Conservation (phyloP, 805 yeast genomes). For the Metschnikowia matae region DNA sequence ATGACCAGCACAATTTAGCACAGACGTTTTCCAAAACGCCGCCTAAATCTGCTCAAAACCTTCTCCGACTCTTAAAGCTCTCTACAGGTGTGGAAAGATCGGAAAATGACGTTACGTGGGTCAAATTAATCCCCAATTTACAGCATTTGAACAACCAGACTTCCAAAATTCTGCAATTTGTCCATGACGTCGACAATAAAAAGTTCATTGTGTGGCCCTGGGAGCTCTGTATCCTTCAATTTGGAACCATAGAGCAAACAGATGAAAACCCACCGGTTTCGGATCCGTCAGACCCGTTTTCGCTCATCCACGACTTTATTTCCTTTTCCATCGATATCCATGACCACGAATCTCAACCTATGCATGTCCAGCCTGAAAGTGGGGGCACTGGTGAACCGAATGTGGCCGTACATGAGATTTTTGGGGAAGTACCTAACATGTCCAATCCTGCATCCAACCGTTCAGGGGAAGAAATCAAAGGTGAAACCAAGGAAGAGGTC, state of each 20-base stretch:
- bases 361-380: neutral
- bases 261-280: neutral
- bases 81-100: conserved; percentile 31
- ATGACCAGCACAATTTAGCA: conserved; percentile 23
- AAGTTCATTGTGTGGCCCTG: conserved; percentile 72
- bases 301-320: conserved; percentile 33
- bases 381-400: neutral
- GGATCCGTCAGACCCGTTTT: conserved; percentile 24
- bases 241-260: conserved; percentile 23
- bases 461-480: neutral
- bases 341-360: conserved; percentile 3
- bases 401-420: neutral
- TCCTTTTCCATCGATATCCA: conserved; percentile 18
- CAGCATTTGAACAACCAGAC: conserved; percentile 67
- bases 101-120: conserved; percentile 44
- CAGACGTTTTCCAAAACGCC: conserved; percentile 25
- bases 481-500: neutral
- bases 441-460: conserved; percentile 7
- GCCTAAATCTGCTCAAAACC: conserved; percentile 22
- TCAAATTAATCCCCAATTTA: conserved; percentile 63
- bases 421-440: conserved; percentile 3
- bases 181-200: conserved; percentile 48
- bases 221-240: conserved; percentile 59
- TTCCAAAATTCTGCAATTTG: conserved; percentile 54
- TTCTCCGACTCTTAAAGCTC: conserved; percentile 30